Base-by-base conservation (phyloP, 352 stramenopile genomes). In the Phytophthora ramorum region DNA sequence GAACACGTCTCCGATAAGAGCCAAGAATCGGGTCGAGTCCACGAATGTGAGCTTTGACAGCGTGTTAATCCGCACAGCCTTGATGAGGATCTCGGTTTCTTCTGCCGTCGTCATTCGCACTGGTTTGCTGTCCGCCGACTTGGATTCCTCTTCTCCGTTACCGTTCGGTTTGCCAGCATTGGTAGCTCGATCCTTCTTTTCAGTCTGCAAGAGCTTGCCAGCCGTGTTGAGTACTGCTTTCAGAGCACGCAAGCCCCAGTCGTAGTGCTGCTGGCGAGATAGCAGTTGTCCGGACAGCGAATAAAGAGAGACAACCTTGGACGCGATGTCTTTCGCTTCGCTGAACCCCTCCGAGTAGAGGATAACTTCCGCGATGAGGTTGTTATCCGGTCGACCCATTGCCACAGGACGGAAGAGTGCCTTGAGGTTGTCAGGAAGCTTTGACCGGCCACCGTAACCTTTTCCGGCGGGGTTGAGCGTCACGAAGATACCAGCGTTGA, bases 401-500 rank as follows among this genome's bases (percentile, higher is more conserved):
- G 96, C 91, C 10, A 98, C 87, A 12, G 95, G 92, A n/a, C 96
- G 75, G 60, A 98, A 98, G 3, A 98, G 78, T 7, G 93, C 92
- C 43, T 98, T 98, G 7, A 98, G 74, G 69, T 98, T 98, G 66
- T 98, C 93, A 0, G 95, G 95, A 0, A 98, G 76, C 53, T 98
- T 95, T 30, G 85, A 97, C 16, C 95, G 87, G 7, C 95, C 96
- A 14, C 90, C 95, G 55, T 98, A 98, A 20, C 92, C 94, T 71
- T 98, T 98, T 2, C 94, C 92, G 0, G 94, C 90, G 1, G 95
- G 95, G 46, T 98, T 98, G 38, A 98, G 75, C n/a, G 95, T 98
- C 24, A 98, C 94, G 54, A 98, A 98, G 64, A 98, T 98, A 20
- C 95, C 95, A 13, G 92, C 87, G 61, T 98, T 98, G 47, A 94